These are phyloP conservation scores for Cochlearia excelsa DNA, from an alignment of 345 rosid species.

Conservation along the genomic window DNA sequence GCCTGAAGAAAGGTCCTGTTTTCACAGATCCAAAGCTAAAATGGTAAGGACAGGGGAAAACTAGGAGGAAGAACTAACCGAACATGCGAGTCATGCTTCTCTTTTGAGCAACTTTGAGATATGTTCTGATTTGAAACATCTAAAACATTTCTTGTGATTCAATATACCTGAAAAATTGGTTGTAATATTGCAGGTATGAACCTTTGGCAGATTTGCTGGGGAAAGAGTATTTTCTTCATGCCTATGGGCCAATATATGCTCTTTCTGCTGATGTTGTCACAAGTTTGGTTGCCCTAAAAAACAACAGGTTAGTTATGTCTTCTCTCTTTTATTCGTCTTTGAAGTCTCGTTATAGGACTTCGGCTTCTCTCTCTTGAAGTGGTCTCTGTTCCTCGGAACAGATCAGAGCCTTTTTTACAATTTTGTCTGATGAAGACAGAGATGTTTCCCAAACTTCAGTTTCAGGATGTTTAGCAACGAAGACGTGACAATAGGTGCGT, in stretches of 20 bases:
- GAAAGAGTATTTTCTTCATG: slow-evolving; percentile 85
- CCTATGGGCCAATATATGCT: slow-evolving; percentile 92
- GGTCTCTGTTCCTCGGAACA: slow-evolving; percentile 6
- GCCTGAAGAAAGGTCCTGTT: slow-evolving; percentile 89
- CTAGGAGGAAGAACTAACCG: neutral
- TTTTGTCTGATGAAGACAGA: slow-evolving; percentile 5
- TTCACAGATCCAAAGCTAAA: slow-evolving; percentile 84
- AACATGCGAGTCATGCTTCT: slow-evolving; percentile 8
- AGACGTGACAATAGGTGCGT: slow-evolving; percentile 92
- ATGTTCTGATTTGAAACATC: slow-evolving; percentile 1
- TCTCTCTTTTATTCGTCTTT: neutral
- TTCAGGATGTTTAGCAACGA: slow-evolving; percentile 97
- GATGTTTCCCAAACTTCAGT: slow-evolving; percentile 41
- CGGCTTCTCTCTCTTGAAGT: neutral
- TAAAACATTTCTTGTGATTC: slow-evolving; percentile 18
- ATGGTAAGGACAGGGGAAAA: slow-evolving; percentile 48
- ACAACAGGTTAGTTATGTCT: slow-evolving; percentile 55
- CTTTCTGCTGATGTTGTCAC: slow-evolving; percentile 85
- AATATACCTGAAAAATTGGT: slow-evolving; percentile 1
- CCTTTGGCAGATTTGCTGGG: slow-evolving; percentile 76
- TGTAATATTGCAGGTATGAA: slow-evolving; percentile 67
- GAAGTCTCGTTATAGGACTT: slow-evolving; percentile 7
- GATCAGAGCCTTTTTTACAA: neutral
- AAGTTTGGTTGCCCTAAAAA: slow-evolving; percentile 73
- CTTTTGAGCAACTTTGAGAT: slow-evolving; percentile 1